Conservation (phyloP, 2,329 filamentous ascomycete species). For the Byssochlamys sp. region DNA sequence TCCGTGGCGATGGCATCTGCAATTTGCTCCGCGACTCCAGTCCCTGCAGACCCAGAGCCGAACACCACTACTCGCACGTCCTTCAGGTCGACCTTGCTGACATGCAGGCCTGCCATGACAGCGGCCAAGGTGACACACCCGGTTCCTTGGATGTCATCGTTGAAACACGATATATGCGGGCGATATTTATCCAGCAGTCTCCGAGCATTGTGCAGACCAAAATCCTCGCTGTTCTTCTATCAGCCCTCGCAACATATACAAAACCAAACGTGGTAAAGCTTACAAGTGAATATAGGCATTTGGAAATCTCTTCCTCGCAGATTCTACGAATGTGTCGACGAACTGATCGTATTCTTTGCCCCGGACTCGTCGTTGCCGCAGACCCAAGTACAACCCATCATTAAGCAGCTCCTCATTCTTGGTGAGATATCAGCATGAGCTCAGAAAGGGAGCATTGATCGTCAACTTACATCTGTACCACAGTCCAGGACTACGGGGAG, state of each 20-base stretch:
- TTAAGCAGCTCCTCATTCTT: conserved; percentile 61
- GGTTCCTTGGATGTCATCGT: conserved; percentile 83
- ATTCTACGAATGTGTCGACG: conserved; percentile 62
- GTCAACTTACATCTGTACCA: conserved; percentile 55
- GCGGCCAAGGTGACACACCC: conserved; percentile 79
- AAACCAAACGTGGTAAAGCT: conserved; percentile 5
- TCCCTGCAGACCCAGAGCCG: conserved; percentile 71
- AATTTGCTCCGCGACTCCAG: conserved; percentile 77
- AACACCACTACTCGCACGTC: conserved; percentile 68
- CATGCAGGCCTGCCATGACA: conserved; percentile 64
- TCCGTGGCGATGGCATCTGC: conserved; percentile 67
- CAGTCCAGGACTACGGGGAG: conserved; percentile 77
- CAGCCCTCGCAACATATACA: background rate
- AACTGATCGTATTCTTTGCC: conserved; percentile 69
- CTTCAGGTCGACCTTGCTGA: conserved; percentile 54
- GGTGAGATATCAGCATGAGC: background rate
- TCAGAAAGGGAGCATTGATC: background rate
- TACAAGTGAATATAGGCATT: conserved; percentile 73
- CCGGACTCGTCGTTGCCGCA: conserved; percentile 55
- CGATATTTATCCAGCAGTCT: conserved; percentile 68
- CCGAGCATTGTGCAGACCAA: conserved; percentile 66
- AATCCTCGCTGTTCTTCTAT: conserved; percentile 53
- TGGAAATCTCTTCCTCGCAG: conserved; percentile 61
- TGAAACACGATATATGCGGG: conserved; percentile 69
- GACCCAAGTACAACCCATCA: conserved; percentile 70